These are phyloP conservation scores for Ceratorhiza oryzae-sativae DNA, from an alignment of 1,284 basidiomycete genomes.

Conservation along the genomic window DNA sequence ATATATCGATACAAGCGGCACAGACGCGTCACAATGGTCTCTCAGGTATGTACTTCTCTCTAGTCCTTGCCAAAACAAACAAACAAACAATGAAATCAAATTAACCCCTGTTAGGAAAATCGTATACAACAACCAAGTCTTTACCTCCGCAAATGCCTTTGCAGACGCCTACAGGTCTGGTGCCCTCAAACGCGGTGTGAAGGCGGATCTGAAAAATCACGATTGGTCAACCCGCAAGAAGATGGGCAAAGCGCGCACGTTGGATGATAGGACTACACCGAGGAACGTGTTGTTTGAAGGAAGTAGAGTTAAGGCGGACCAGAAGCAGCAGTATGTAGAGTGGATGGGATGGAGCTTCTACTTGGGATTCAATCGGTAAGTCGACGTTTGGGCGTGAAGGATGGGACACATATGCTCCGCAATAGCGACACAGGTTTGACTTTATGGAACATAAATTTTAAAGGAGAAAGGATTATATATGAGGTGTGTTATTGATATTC, in stretches of 20 bases:
- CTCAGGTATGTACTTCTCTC: constrained; percentile 55
- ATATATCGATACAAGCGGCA: constrained; percentile 65
- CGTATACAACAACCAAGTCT: constrained; percentile 67
- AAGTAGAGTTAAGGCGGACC: constrained; percentile 64
- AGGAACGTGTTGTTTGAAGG: constrained; percentile 66
- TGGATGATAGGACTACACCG: constrained; percentile 69
- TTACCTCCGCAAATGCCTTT: constrained; percentile 58
- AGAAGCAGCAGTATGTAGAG: constrained; percentile 60
- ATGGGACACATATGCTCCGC: not conserved
- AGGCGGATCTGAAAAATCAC: constrained; percentile 50
- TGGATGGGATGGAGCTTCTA: constrained; percentile 73
- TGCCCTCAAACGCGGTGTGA: constrained; percentile 56
- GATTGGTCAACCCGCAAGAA: constrained; percentile 61
- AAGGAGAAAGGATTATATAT: constrained; percentile 68
- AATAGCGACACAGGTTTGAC: constrained; percentile 54
- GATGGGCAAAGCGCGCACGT: constrained; percentile 54
- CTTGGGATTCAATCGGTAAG: constrained; percentile 66
- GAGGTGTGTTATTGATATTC: constrained; percentile 53
- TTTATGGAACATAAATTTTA: constrained; percentile 70
- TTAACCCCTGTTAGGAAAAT: constrained; percentile 50
- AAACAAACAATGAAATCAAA: not conserved
- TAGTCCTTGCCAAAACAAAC: no score
- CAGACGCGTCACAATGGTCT: constrained; percentile 60
- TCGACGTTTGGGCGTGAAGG: not conserved
- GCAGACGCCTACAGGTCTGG: constrained; percentile 61